Conservation (phyloP, 129 eudicot species). For the Apium graveolens region DNA sequence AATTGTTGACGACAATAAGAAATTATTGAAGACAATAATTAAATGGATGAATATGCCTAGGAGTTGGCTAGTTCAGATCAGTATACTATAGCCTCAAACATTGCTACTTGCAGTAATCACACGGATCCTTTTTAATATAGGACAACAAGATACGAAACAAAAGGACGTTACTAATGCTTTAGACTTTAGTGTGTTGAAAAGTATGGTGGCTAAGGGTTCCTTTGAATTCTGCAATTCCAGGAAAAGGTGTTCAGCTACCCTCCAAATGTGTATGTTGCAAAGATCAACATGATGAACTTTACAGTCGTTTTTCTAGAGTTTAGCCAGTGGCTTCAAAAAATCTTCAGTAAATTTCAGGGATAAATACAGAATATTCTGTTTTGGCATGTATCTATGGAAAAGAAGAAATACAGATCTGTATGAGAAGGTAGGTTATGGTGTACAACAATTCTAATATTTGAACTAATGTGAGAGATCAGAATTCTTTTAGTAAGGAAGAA, state of each 20-base stretch:
- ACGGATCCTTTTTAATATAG: background rate
- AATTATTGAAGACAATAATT: too few relatives aligned
- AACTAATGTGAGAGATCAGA: background rate
- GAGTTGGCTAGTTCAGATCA: too few relatives aligned
- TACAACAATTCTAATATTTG: background rate
- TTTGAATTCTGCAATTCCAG: background rate
- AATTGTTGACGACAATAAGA: background rate
- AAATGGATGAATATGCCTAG: too few relatives aligned
- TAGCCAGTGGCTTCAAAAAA: background rate
- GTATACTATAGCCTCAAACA: background rate
- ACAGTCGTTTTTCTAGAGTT: background rate
- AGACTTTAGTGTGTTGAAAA: background rate
- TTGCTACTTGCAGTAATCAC: background rate
- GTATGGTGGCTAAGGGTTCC: background rate
- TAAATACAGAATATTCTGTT: background rate
- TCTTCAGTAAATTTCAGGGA: background rate
- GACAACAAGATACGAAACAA: background rate
- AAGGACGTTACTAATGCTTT: background rate
- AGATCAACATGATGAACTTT: background rate
- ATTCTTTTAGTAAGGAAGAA: background rate
- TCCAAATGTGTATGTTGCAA: background rate
- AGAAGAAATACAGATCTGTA: background rate
- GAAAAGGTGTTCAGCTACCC: background rate
- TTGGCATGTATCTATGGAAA: too few relatives aligned
- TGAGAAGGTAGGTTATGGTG: background rate